Evolutionary conservation across 2,329 filamentous ascomycete species (phyloP).

Genomic region (Xylaria sp.): DNA sequence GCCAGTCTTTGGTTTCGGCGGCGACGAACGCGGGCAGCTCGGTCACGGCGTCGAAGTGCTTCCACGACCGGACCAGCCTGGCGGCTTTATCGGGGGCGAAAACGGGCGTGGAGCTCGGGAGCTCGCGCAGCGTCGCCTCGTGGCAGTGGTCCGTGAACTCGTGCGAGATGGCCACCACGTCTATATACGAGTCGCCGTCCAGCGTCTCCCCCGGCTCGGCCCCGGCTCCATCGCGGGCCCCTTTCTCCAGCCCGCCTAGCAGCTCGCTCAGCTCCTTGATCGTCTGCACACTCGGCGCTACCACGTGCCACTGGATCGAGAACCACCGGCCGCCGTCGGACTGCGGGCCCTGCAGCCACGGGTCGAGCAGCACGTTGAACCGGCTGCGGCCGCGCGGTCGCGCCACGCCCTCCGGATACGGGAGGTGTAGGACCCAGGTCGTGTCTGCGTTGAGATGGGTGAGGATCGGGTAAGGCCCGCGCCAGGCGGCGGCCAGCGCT

Average conservation of each 20-base stretch:
- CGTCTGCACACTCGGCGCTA: constrained; percentile 57
- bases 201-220: constrained; percentile 11
- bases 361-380: constrained; percentile 70
- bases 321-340: constrained; percentile 69
- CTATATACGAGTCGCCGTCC: constrained; percentile 50
- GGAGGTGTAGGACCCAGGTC: constrained; percentile 69
- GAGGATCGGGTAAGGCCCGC: constrained; percentile 49
- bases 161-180: constrained; percentile 65
- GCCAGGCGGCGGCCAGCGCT: constrained; percentile 13
- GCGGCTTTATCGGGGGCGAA: constrained; percentile 66
- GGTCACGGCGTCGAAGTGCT: constrained; percentile 62
- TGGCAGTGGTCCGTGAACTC: constrained; percentile 75
- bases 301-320: constrained; percentile 67
- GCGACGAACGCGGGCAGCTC: constrained; percentile 53
- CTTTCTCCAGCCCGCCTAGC: constrained; percentile 54
- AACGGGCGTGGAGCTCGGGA: constrained; percentile 59
- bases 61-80: constrained; percentile 60
- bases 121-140: constrained; percentile 61
- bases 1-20: constrained; percentile 33
- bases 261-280: constrained; percentile 60
- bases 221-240: not conserved
- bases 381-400: constrained; percentile 40
- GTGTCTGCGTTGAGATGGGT: constrained; percentile 72
- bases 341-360: constrained; percentile 68
- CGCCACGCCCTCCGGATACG: constrained; percentile 51